Evolutionary conservation across 257 asterid species (phyloP).

Genomic region (Primulina eburnea): DNA sequence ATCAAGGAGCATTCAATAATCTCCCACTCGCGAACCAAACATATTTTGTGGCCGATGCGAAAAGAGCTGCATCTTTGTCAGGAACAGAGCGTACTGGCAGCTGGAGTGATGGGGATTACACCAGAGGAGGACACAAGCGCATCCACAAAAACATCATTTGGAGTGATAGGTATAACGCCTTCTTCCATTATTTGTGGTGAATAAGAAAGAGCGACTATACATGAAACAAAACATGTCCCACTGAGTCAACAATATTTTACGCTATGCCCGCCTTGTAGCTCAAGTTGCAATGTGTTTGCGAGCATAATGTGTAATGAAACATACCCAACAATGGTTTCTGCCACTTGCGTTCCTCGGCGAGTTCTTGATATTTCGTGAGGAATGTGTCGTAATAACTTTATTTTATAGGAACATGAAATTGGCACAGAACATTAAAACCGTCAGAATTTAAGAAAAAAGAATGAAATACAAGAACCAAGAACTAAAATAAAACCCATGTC

Average conservation of each 20-base stretch:
- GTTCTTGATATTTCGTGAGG: constrained; percentile 66
- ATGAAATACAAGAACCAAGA: neutral
- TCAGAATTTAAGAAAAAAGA: neutral
- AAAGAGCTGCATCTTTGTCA: constrained; percentile 17
- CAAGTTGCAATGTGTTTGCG: neutral
- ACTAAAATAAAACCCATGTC: neutral
- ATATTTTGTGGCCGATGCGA: neutral
- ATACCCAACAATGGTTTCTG: constrained; percentile 72
- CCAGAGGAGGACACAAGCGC: constrained; percentile 78
- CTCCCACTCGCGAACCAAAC: neutral
- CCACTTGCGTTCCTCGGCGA: constrained; percentile 65
- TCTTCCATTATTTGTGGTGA: constrained; percentile 77
- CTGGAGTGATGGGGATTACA: constrained; percentile 60
- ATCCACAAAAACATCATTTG: constrained; percentile 66
- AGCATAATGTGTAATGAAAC: constrained; percentile 13
- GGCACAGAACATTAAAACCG: constrained; percentile 20
- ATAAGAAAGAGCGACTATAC: constrained; percentile 75
- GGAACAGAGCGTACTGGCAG: constrained; percentile 38
- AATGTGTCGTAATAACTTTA: constrained; percentile 78
- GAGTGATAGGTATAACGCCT: constrained; percentile 70
- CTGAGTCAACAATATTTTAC: neutral
- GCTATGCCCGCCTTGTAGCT: neutral
- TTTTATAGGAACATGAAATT: constrained; percentile 21
- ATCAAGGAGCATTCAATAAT: neutral
- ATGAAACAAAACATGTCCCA: constrained; percentile 12